These are phyloP conservation scores for Helminthosporium solani DNA, from an alignment of 2,329 filamentous ascomycete species.

Conservation along the genomic window DNA sequence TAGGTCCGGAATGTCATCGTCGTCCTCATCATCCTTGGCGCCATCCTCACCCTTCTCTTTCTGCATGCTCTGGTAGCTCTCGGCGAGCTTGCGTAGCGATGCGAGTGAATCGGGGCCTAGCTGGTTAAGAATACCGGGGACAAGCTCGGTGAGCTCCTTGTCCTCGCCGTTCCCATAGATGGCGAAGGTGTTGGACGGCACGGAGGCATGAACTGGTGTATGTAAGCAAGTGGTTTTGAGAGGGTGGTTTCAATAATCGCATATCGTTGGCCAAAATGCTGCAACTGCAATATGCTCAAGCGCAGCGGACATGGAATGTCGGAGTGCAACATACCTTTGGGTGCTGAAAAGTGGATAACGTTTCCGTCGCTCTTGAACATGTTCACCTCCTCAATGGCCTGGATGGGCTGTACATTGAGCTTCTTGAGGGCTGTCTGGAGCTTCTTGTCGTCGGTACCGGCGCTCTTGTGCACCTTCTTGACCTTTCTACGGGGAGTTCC, in stretches of 20 bases:
- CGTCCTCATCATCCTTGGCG: constrained; percentile 66
- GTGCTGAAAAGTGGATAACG: constrained; percentile 97
- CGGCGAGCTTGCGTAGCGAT: constrained; percentile 94
- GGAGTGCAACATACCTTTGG: constrained; percentile 71
- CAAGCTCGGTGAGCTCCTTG: constrained; percentile 99
- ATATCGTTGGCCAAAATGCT: background rate
- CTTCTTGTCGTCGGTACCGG: constrained; percentile 98
- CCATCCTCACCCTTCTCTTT: constrained; percentile 80
- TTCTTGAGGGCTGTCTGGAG: constrained; percentile 97
- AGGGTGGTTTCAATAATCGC: background rate
- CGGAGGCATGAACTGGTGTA: constrained; percentile 85
- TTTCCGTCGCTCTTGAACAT: constrained; percentile 99
- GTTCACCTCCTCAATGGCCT: constrained; percentile 99
- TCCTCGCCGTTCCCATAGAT: constrained; percentile 99
- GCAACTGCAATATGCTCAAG: background rate
- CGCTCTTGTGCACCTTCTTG: constrained; percentile 94
- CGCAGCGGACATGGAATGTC: background rate
- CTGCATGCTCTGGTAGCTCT: constrained; percentile 99
- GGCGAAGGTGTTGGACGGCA: constrained; percentile 98
- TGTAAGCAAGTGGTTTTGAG: background rate
- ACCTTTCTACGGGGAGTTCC: constrained; percentile 96
- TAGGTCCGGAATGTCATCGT: constrained; percentile 89
- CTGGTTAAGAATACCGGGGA: constrained; percentile 99
- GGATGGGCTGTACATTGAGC: constrained; percentile 99
- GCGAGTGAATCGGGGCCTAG: constrained; percentile 97